Conservation (phyloP, 495 filamentous ascomycete genomes). For the Ramalina peruviana region DNA sequence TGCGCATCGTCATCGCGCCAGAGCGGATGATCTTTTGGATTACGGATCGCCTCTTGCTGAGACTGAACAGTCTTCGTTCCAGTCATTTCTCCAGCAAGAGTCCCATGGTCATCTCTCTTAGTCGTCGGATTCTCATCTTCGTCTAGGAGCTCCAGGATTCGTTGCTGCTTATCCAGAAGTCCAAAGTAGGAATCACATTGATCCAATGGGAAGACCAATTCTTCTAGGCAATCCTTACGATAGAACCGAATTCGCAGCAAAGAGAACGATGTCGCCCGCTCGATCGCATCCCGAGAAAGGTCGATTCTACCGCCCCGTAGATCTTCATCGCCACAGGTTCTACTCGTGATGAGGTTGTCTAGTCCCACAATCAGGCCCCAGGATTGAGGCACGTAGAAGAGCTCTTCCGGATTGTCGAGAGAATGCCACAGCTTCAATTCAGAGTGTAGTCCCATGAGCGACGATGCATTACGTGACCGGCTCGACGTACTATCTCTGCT, state of each 20-base stretch:
- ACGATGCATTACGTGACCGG: no score
- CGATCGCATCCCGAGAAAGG: not conserved
- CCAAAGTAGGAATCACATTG: constrained; percentile 4
- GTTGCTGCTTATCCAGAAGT: constrained; percentile 3
- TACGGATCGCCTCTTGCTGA: no score
- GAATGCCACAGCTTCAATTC: not conserved
- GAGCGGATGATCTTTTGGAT: no score
- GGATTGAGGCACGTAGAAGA: constrained; percentile 8
- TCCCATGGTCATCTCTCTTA: not conserved
- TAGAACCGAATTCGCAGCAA: constrained; percentile 3
- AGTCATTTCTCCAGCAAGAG: no score
- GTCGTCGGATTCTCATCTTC: not conserved
- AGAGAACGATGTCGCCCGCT: not conserved
- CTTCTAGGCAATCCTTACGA: not conserved
- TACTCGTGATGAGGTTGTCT: constrained; percentile 1
- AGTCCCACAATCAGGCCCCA: constrained; percentile 9
- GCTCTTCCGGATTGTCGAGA: not conserved
- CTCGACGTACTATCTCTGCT: not conserved
- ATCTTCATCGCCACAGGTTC: not conserved
- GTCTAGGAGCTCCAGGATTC: not conserved
- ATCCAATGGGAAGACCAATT: constrained; percentile 1
- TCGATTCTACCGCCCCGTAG: not conserved
- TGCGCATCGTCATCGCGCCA: no score
- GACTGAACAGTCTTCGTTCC: no score
- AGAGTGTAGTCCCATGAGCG: no score